These are phyloP conservation scores for Fimicolochytrium jonesii DNA, from an alignment of 192 early-diverging fungal species.

Conservation along the genomic window DNA sequence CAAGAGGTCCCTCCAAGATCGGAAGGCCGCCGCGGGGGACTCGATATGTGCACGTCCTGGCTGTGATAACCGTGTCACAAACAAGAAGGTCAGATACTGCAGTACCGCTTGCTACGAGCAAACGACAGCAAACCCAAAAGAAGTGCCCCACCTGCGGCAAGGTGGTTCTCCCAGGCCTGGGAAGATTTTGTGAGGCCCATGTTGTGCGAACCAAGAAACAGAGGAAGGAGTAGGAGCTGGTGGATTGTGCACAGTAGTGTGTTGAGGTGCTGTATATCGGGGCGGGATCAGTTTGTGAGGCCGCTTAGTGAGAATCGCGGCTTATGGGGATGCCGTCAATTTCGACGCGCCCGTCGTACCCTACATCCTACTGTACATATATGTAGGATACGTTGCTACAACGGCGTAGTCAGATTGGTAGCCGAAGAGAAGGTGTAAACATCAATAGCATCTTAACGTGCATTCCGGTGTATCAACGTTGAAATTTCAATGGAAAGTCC, in stretches of 20 bases:
- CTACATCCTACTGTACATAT: neutral
- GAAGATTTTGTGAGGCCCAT: neutral
- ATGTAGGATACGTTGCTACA: neutral
- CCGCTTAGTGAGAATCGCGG: too few species aligned
- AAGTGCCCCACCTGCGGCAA: neutral
- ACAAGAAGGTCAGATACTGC: neutral
- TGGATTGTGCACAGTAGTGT: neutral
- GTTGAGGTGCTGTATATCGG: neutral
- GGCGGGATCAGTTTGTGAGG: neutral
- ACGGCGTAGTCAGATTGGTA: neutral
- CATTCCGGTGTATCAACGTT: too few species aligned
- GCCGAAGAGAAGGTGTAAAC: neutral
- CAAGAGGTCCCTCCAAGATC: neutral
- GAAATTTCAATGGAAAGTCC: too few species aligned
- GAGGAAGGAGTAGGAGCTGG: neutral
- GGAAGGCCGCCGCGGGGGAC: neutral
- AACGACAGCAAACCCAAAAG: neutral
- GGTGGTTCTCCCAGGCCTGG: neutral
- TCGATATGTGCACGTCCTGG: neutral
- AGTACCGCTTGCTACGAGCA: neutral
- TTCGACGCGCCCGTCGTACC: too few species aligned
- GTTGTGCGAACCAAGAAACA: neutral
- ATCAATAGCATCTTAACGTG: too few species aligned
- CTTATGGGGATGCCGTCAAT: too few species aligned
- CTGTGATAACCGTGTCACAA: neutral